phyloP scores from a whole-genome alignment of 352 stramenopile species.

The Phytopythium delawarense region DNA sequence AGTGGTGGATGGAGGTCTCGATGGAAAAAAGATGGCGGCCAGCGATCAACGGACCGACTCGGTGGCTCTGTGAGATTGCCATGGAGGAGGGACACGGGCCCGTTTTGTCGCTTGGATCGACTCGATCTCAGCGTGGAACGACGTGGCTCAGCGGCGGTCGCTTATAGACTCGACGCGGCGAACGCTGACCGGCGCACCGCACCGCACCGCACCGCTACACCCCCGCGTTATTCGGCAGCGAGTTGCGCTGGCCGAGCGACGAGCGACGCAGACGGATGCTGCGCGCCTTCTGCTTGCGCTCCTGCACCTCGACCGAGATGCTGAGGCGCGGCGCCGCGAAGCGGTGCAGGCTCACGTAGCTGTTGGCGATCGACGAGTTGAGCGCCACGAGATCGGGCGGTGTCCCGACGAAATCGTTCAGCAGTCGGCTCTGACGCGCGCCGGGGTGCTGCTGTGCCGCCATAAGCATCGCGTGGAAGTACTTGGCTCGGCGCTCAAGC shows the following conservation, averaged over 20 bases:
- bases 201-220: background rate
- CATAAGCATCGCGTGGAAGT: constrained; percentile 65
- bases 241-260: constrained; percentile 26
- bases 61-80: background rate
- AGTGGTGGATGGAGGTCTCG: background rate
- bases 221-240: constrained; percentile 1
- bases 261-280: constrained; percentile 53
- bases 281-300: constrained; percentile 67
- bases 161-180: background rate
- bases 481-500: constrained; percentile 51
- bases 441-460: constrained; percentile 43
- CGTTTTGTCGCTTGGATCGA: background rate
- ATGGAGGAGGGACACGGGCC: background rate
- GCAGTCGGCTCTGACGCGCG: constrained; percentile 44
- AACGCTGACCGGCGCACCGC: background rate
- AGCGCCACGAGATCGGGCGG: constrained; percentile 52
- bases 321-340: constrained; percentile 64
- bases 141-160: background rate
- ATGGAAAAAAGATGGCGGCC: background rate
- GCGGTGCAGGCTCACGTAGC: constrained; percentile 77
- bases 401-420: constrained; percentile 69
- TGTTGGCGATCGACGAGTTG: constrained; percentile 57
- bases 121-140: background rate
- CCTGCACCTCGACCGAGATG: constrained; percentile 66
- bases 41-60: background rate